Percentiles rank a stretch among this genome's conserved stretches.
phyloP scores from a whole-genome alignment of 225 moss, liverwort and hornwort species.

The Ulota crispa region DNA sequence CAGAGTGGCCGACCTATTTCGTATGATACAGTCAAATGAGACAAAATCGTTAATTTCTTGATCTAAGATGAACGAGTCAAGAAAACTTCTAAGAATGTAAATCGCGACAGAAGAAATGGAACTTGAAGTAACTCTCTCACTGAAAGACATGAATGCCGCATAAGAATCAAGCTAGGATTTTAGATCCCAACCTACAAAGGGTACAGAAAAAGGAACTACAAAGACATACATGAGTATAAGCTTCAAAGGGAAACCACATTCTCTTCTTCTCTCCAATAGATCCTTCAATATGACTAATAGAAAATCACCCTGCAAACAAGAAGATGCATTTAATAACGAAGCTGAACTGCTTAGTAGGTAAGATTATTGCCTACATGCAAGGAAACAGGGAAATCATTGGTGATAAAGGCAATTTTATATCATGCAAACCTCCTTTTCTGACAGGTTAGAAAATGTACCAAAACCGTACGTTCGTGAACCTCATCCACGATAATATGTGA shows the following conservation, averaged over 20 bases:
- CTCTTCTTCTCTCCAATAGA: conserved; percentile 75
- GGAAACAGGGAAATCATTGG: neutral
- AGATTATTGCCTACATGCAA: neutral
- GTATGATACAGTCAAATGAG: conserved; percentile 1
- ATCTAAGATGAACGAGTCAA: neutral
- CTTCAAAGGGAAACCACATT: conserved; percentile 65
- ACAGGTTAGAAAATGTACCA: conserved; percentile 51
- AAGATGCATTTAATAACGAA: conserved; percentile 9
- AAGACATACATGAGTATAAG: conserved; percentile 83
- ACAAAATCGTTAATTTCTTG: neutral
- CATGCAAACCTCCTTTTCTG: neutral
- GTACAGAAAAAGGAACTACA: neutral
- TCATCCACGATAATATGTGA: conserved; percentile 98
- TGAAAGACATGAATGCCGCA: neutral
- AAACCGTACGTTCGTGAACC: conserved; percentile 96
- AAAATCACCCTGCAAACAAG: conserved; percentile 85
- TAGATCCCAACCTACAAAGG: neutral
- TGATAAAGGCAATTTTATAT: neutral
- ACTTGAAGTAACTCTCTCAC: neutral
- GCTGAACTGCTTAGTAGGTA: conserved; percentile 10
- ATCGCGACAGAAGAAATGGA: neutral
- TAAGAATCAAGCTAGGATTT: neutral
- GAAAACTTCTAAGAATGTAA: neutral
- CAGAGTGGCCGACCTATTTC: conserved; percentile 86
- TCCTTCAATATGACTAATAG: conserved; percentile 92